These are phyloP conservation scores for Leccinellum albellum DNA, from an alignment of 768 basidiomycete genomes.

Conservation along the genomic window DNA sequence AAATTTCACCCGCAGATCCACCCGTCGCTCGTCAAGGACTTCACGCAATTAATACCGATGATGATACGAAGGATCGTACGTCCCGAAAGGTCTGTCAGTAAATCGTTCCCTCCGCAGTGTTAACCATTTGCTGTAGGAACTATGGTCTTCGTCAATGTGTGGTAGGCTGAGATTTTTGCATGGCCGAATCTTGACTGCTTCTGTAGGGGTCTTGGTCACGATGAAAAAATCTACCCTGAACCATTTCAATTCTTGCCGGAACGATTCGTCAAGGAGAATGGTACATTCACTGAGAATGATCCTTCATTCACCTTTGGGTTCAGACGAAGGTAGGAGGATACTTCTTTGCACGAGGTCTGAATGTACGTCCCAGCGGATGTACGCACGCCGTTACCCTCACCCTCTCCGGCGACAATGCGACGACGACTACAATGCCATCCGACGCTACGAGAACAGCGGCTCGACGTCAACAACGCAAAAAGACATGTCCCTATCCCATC, in stretches of 20 bases:
- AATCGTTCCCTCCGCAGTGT: background rate
- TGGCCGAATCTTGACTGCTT: background rate
- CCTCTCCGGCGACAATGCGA: no score
- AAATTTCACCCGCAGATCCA: no score
- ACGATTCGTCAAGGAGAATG: constrained; percentile 30
- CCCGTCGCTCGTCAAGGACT: no score
- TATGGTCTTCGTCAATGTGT: constrained; percentile 22
- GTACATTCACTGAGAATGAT: constrained; percentile 7
- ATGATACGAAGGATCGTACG: constrained; percentile 22
- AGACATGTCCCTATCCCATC: no score
- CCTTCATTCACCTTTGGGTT: constrained; percentile 19
- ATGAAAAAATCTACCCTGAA: constrained; percentile 35
- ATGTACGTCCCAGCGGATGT: no score
- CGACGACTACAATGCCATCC: no score
- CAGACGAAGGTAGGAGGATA: constrained; percentile 19
- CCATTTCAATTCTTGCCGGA: constrained; percentile 41
- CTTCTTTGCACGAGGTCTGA: background rate
- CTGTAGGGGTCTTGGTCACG: constrained; percentile 37
- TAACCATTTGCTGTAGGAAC: constrained; percentile 8
- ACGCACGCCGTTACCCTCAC: no score
- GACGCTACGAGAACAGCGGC: no score
- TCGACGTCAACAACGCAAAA: no score
- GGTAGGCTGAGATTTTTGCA: constrained; percentile 9
- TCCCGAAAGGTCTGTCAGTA: constrained; percentile 21
- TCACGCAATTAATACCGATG: constrained; percentile 17